These are phyloP conservation scores for Annulohypoxylon maeteangense DNA, from an alignment of 495 filamentous ascomycete species.

Conservation along the genomic window DNA sequence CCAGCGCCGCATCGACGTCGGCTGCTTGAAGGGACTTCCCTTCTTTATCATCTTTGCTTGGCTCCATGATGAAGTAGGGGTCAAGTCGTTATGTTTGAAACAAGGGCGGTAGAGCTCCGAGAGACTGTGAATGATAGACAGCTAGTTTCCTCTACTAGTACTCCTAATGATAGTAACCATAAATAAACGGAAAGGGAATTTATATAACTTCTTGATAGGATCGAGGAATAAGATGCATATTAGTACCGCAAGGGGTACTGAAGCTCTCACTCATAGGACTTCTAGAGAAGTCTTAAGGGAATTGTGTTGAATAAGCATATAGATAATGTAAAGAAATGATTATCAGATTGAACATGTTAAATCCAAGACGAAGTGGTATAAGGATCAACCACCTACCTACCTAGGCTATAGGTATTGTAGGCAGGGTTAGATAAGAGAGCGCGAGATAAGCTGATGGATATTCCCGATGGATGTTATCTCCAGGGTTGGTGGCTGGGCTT, in stretches of 20 bases:
- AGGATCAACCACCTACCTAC: not conserved
- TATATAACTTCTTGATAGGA: not conserved
- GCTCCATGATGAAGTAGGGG: slow-evolving; percentile 4
- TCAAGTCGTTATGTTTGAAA: not conserved
- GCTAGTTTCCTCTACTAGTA: not conserved
- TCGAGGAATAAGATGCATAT: not conserved
- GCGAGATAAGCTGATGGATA: slow-evolving; percentile 22
- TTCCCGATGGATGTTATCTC: slow-evolving; percentile 16
- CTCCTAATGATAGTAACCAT: not conserved
- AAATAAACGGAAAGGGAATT: not conserved
- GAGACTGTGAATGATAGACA: not conserved
- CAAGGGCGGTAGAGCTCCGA: not conserved
- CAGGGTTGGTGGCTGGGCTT: slow-evolving; percentile 6
- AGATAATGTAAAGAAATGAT: not conserved
- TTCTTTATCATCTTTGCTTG: slow-evolving; percentile 8
- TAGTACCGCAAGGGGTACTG: not conserved
- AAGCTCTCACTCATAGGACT: not conserved
- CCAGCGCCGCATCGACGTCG: slow-evolving; percentile 41
- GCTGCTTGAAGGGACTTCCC: slow-evolving; percentile 21
- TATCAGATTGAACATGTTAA: not conserved
- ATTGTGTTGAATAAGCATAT: not conserved
- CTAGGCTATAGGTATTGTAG: slow-evolving; percentile 1
- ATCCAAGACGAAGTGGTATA: not conserved
- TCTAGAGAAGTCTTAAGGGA: not conserved
- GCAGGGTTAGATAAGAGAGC: slow-evolving; percentile 4